These are phyloP conservation scores for Kuraishia piskuri DNA, from an alignment of 805 yeast genomes.

Conservation along the genomic window DNA sequence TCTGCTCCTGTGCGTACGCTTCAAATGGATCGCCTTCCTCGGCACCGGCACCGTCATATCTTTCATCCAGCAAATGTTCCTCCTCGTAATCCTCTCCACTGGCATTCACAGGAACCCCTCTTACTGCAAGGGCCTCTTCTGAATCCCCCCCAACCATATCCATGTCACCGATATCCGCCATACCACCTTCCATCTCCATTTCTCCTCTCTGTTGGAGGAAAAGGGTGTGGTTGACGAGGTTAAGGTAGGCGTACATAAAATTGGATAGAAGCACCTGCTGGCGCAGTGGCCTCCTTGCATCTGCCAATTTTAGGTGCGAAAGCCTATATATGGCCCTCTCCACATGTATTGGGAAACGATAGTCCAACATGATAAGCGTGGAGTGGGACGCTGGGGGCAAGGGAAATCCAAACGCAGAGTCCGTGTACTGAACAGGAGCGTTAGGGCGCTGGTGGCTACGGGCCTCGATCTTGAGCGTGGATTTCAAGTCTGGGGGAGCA, in stretches of 20 bases:
- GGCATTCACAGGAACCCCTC: not conserved
- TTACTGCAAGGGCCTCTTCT: not conserved
- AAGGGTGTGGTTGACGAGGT: constrained; percentile 85
- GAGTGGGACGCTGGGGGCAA: constrained; percentile 73
- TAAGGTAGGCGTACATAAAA: constrained; percentile 95
- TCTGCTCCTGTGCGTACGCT: not conserved
- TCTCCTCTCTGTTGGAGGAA: constrained; percentile 58
- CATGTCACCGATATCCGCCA: constrained; percentile 4
- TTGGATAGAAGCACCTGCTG: constrained; percentile 92
- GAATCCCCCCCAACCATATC: not conserved
- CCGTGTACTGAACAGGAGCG: constrained; percentile 53
- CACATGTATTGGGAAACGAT: constrained; percentile 87
- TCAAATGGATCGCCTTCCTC: not conserved
- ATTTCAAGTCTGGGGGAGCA: constrained; percentile 9
- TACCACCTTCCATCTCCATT: constrained; percentile 7
- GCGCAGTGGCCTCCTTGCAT: constrained; percentile 81
- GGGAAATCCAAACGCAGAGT: constrained; percentile 84
- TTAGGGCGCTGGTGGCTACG: constrained; percentile 33
- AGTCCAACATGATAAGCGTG: constrained; percentile 72
- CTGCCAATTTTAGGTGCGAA: constrained; percentile 89
- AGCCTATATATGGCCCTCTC: constrained; percentile 92
- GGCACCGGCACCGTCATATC: not conserved
- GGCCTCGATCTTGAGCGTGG: constrained; percentile 18
- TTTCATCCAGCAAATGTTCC: not conserved
- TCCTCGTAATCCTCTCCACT: constrained; percentile 1